A percentile compares a stretch with the other conserved stretches of the same genome.
Conservation (phyloP, 352 stramenopile species). For the Globisporangium barbulae region DNA sequence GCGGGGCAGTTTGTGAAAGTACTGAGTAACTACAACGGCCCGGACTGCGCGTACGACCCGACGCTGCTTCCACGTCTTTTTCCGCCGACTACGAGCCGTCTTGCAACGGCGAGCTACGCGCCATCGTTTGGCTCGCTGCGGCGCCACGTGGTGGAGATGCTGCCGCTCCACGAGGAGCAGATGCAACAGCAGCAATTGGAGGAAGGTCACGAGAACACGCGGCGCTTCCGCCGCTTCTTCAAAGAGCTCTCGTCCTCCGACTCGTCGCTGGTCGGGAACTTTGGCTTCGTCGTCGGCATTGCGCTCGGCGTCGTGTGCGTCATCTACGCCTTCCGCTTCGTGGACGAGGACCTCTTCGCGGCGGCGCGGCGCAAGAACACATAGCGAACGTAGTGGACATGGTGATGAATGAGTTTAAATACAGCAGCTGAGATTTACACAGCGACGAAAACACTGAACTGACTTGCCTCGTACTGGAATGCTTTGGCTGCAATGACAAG, state of each 20-base stretch:
- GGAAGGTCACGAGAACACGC: slow-evolving; percentile 1
- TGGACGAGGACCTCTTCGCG: slow-evolving; percentile 28
- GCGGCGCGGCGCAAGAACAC: slow-evolving; percentile 19
- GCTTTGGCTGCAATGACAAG: too few relatives aligned
- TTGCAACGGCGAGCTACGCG: not conserved
- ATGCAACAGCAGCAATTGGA: slow-evolving; percentile 3
- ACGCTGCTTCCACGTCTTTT: not conserved
- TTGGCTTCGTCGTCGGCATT: slow-evolving; percentile 41
- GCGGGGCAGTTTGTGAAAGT: slow-evolving; percentile 37
- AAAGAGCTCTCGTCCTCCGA: slow-evolving; percentile 24
- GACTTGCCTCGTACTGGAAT: too few relatives aligned
- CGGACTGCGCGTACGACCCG: slow-evolving; percentile 56
- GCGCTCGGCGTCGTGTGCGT: slow-evolving; percentile 41
- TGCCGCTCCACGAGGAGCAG: slow-evolving; percentile 1
- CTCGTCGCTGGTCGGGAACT: slow-evolving; percentile 25
- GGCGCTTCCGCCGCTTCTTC: slow-evolving; percentile 21
- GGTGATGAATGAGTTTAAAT: not conserved
- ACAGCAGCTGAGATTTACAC: not conserved
- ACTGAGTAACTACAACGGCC: slow-evolving; percentile 76
- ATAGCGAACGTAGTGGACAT: slow-evolving; percentile 11
- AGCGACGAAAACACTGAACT: too few relatives aligned
- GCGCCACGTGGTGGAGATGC: slow-evolving; percentile 12
- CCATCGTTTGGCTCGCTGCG: slow-evolving; percentile 23
- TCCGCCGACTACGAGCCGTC: not conserved
- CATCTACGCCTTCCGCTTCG: slow-evolving; percentile 60